Base-by-base conservation (phyloP, 2,329 filamentous ascomycete species). In the Xylariomycetidae sp. region DNA sequence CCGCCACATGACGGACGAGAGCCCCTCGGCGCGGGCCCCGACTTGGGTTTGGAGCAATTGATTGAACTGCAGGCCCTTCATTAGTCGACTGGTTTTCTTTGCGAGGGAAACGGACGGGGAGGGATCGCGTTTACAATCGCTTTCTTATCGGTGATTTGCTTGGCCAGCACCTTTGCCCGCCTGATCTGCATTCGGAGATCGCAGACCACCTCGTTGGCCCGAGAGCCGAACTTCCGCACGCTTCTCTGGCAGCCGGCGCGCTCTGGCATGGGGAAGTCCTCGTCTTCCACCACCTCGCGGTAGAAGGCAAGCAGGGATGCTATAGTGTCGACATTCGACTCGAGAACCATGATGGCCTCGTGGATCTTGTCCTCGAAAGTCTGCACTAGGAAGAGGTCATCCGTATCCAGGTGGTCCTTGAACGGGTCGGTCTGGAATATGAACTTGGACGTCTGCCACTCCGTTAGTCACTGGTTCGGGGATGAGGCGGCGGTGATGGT, bases 61-160 rank as follows among this genome's bases (percentile, higher is more conserved):
- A 13, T 17, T 29, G 9, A 29, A 29, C 27, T 29, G 19, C 8
- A 8, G 6, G 10, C 14, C 14, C 14, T 29, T 10, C 14, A 19
- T 16, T 27, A 7, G 10, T 27, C 25, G 7, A 14, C 14, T 15
- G n/a, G n/a, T n/a, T n/a, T n/a, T 27, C 25, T 8, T 7, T 8
- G 14, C 25, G 20, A 23, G 20, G 12, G 20, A 23, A 23, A 26
- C 10, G 25, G 13, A 14, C 25, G 10, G 10, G 8, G 25, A 29
- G 16, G 10, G 10, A 17, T 29, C 10, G 25, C 13, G 10, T 16
- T 10, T 13, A 50, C 48, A 12, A 53, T 38, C 19, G 24, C 27
- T 31, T 59, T 63, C n/a, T 57, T 42, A 31, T 61, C 53, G 2
- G 33, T 40, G 15, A 46, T 51, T 10, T 55, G 58, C 13, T 47